Percentiles rank a stretch among this genome's conserved stretches.
phyloP scores from a whole-genome alignment of 164 flowering plant genomes.

The Chimonanthus praecox region DNA sequence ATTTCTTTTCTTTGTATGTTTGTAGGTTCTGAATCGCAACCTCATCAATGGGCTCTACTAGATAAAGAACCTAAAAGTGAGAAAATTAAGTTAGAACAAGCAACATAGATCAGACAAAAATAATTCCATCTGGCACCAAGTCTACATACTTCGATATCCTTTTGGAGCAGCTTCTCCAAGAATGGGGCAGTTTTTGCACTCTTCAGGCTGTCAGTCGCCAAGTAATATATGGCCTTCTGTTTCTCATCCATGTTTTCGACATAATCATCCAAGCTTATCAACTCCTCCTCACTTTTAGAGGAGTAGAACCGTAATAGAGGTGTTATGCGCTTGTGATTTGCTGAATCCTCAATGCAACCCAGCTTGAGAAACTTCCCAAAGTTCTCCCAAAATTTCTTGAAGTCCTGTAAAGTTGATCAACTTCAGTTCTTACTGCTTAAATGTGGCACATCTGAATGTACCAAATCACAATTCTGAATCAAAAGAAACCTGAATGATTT shows the following conservation, averaged over 20 bases:
- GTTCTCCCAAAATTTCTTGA: slow-evolving; percentile 98
- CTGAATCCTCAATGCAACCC: slow-evolving; percentile 94
- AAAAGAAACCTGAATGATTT: too few species aligned
- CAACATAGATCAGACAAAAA: neutral
- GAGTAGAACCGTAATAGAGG: slow-evolving; percentile 85
- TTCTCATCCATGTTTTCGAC: slow-evolving; percentile 92
- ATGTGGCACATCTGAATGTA: neutral
- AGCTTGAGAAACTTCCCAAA: slow-evolving; percentile 88
- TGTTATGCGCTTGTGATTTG: slow-evolving; percentile 85
- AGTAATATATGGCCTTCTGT: slow-evolving; percentile 87
- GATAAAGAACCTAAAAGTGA: slow-evolving; percentile 60
- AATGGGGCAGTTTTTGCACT: slow-evolving; percentile 98
- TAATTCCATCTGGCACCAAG: neutral
- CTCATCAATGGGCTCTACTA: slow-evolving; percentile 95
- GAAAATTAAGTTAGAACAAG: neutral
- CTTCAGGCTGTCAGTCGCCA: slow-evolving; percentile 93
- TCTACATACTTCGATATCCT: slow-evolving; percentile 77
- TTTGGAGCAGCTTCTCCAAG: slow-evolving; percentile 86
- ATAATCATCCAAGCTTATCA: slow-evolving; percentile 87
- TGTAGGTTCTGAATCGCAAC: slow-evolving; percentile 94
- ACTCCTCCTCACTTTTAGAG: slow-evolving; percentile 82
- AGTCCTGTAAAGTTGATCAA: slow-evolving; percentile 52
- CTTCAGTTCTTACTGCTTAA: neutral
- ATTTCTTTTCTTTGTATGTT: slow-evolving; percentile 94
- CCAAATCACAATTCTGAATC: neutral